Conservation (phyloP, 2,329 filamentous ascomycete species). For the Ophiostoma fasciatum region DNA sequence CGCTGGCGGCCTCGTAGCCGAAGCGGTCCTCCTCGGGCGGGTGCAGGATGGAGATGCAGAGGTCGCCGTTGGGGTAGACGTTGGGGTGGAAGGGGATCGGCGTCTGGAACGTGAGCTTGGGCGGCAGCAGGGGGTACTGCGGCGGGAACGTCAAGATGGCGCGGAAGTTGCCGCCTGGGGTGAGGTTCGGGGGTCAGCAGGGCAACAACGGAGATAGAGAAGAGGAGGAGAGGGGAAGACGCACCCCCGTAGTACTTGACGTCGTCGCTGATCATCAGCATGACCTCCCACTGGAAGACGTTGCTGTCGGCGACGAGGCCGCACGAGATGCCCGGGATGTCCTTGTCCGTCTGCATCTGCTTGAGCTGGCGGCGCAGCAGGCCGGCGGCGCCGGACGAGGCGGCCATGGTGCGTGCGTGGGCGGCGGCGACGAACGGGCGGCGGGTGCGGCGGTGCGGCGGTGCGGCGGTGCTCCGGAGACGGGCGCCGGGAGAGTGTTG, state of each 20-base stretch:
- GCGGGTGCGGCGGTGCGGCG: no score
- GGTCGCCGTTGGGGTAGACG: conserved; percentile 72
- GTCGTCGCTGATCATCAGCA: conserved; percentile 95
- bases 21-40: conserved; percentile 87
- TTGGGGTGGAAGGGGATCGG: conserved; percentile 89
- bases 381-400: conserved; percentile 28
- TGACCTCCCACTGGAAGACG: conserved; percentile 96
- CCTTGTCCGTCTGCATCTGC: conserved; percentile 82
- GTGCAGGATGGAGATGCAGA: conserved; percentile 96
- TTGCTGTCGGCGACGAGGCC: conserved; percentile 74
- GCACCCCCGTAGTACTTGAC: conserved; percentile 85
- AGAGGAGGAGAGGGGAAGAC: conserved; percentile 14
- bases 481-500: no score
- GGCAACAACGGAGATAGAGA: not conserved
- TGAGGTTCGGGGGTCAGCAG: not conserved
- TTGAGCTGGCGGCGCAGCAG: conserved; percentile 79
- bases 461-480: no score
- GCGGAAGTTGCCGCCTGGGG: conserved; percentile 76
- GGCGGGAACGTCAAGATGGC: conserved; percentile 70
- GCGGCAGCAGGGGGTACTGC: conserved; percentile 77
- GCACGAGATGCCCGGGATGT: conserved; percentile 87
- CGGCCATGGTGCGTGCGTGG: conserved; percentile 3
- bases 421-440: no score
- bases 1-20: conserved; percentile 79
- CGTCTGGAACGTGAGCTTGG: conserved; percentile 71